These are phyloP conservation scores for Sporothrix globosa DNA, from an alignment of 2,329 filamentous ascomycete species.

Conservation along the genomic window DNA sequence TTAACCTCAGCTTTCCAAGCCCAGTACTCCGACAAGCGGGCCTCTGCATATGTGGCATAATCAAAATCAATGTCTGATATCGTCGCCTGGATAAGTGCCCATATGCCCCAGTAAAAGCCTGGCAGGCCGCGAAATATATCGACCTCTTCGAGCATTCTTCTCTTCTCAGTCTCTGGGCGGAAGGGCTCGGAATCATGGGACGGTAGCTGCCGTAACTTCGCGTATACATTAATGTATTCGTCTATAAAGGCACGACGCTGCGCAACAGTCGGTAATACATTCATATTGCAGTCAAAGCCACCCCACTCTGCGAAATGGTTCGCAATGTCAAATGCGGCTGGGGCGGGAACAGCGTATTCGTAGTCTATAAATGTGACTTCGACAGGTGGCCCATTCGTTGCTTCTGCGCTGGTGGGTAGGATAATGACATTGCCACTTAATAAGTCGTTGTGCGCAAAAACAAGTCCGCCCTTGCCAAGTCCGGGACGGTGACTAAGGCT, in stretches of 20 bases:
- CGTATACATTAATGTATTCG: slow-evolving; percentile 81
- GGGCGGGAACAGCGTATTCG: slow-evolving; percentile 93
- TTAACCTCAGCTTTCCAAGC: slow-evolving; percentile 80
- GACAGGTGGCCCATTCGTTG: background rate
- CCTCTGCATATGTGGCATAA: slow-evolving; percentile 87
- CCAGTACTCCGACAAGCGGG: slow-evolving; percentile 87
- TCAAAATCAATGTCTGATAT: slow-evolving; percentile 98
- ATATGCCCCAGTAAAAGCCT: slow-evolving; percentile 90
- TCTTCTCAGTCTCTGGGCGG: slow-evolving; percentile 64
- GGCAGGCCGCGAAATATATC: slow-evolving; percentile 87
- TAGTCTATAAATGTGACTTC: slow-evolving; percentile 91
- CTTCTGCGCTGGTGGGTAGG: slow-evolving; percentile 45
- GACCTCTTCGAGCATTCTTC: slow-evolving; percentile 75
- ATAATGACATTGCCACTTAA: slow-evolving; percentile 97
- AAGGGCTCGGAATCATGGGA: slow-evolving; percentile 44
- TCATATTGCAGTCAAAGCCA: slow-evolving; percentile 93
- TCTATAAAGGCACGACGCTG: slow-evolving; percentile 79
- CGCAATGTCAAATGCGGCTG: slow-evolving; percentile 92
- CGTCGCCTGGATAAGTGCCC: slow-evolving; percentile 90
- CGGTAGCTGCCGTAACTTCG: slow-evolving; percentile 49
- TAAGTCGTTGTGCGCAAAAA: slow-evolving; percentile 95
- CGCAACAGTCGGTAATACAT: slow-evolving; percentile 73
- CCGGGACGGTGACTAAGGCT: slow-evolving; percentile 77
- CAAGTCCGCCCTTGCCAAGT: slow-evolving; percentile 74
- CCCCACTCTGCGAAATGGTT: slow-evolving; percentile 99